Evolutionary conservation across 2,329 filamentous ascomycete genomes (phyloP).

Genomic region (Fusarium drepaniforme): DNA sequence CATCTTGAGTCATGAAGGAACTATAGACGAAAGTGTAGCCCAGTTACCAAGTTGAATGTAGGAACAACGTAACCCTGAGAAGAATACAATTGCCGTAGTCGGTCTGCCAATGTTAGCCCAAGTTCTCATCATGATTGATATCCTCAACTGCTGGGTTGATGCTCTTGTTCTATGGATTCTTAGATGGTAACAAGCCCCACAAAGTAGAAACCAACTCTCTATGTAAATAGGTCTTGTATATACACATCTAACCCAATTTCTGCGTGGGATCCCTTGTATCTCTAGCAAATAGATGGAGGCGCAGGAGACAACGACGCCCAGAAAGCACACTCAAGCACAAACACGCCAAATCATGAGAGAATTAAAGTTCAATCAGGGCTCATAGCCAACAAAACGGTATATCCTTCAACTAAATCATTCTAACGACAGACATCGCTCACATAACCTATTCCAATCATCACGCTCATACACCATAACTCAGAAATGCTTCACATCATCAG

Average conservation of each 20-base stretch:
- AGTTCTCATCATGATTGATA: neutral
- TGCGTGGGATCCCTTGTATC: neutral
- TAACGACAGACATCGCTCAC: neutral
- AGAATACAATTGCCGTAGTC: neutral
- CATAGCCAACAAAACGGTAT: neutral
- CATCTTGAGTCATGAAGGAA: neutral
- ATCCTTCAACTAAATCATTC: conserved; percentile 3
- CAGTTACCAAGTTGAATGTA: neutral
- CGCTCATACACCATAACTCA: conserved; percentile 1
- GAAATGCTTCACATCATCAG: conserved; percentile 27
- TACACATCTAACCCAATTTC: neutral
- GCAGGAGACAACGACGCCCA: neutral
- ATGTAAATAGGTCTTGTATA: neutral
- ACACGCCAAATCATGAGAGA: neutral
- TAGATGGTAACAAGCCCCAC: neutral
- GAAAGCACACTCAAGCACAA: neutral
- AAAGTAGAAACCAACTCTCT: neutral
- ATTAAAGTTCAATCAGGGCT: neutral
- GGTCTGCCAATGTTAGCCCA: neutral
- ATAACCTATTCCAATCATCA: neutral
- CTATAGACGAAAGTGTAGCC: neutral
- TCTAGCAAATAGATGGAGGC: neutral
- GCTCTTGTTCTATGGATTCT: neutral
- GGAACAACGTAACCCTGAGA: neutral
- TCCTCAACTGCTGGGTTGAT: neutral